Base-by-base conservation (phyloP, 2,329 filamentous ascomycete species). In the Aspergillus phoenicis region DNA sequence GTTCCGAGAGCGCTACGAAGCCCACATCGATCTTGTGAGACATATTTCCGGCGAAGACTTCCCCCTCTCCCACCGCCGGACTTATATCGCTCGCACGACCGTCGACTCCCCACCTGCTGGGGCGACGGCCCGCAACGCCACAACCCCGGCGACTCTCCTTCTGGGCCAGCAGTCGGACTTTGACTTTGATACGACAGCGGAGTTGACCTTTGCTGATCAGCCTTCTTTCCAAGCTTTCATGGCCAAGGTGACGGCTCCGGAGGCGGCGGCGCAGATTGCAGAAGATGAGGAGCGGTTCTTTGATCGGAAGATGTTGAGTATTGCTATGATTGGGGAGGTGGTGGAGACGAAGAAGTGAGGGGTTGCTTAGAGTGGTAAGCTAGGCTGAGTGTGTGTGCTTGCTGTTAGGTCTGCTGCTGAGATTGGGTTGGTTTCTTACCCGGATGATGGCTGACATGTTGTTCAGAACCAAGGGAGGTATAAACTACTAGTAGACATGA, bases 1-100 rank as follows among this genome's bases (percentile, higher is more conserved):
- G 8, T 71, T 70, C 61, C 64, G 64, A 39, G 60, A 56, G 6
- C 63, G 62, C 41, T 71, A 69, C 43, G 68, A 71, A 43, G 62
- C 62, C 5, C 66, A 68, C 57, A 48, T 62, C 38, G 47, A 54
- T 0, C 64, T 70, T n/a, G 15, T 69, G 24, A 69, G 68, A 43
- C 52, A 52, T 24, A 41, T 71, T 4, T 13, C 66, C 10, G 62
- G 62, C 8, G 61, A 66, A 15, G 57, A 62, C 17, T 70, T 67
- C 26, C 67, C 68, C 2, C 59, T 66, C 39, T 65, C 63, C 0
- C 67, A 68, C 52, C 61, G 62, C 39, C 64, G 66, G 47, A 63
- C 39, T 59, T 69, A 69, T 26, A 52, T 69, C 8, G 61, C 62
- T 4, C 67, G 66, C 39, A 59, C 39, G 7, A 52, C 56, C 10